Percentiles rank a stretch among this genome's conserved stretches.
These are phyloP conservation scores for Sarocladiaceae sp. DNA, from an alignment of 2,329 filamentous ascomycete species.

Conservation along the genomic window DNA sequence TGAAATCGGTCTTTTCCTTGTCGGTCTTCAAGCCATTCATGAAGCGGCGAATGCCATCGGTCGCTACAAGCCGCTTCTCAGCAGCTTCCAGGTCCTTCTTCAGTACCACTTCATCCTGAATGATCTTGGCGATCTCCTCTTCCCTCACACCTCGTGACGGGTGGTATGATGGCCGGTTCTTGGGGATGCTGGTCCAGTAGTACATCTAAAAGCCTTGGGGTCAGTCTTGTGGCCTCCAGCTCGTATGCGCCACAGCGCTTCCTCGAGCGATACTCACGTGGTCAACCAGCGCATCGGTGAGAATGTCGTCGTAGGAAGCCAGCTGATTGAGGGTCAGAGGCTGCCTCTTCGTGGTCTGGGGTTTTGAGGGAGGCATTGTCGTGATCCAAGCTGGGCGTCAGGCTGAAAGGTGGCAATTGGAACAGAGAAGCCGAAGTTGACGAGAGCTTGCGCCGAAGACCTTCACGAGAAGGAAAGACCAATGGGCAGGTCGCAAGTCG, in stretches of 20 bases:
- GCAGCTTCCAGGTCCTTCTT: slow-evolving; percentile 67
- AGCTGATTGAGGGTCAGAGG: slow-evolving; percentile 82
- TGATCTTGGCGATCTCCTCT: slow-evolving; percentile 56
- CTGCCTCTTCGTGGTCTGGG: slow-evolving; percentile 52
- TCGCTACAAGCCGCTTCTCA: slow-evolving; percentile 66
- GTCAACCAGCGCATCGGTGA: slow-evolving; percentile 93
- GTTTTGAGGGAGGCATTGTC: slow-evolving; percentile 32
- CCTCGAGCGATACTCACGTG: slow-evolving; percentile 62
- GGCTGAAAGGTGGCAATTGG: not conserved
- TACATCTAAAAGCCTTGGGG: slow-evolving; percentile 60
- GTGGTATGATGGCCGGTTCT: slow-evolving; percentile 85
- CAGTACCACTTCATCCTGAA: slow-evolving; percentile 66
- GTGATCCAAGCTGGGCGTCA: not conserved
- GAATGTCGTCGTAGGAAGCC: slow-evolving; percentile 88
- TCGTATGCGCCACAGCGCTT: not conserved
- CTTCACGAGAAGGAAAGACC: not conserved
- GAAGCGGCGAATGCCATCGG: slow-evolving; percentile 72
- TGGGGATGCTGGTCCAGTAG: slow-evolving; percentile 95
- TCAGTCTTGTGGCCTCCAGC: not conserved
- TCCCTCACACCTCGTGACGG: slow-evolving; percentile 74
- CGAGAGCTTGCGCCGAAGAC: not conserved
- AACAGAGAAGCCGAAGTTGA: not conserved
- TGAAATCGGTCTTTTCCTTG: slow-evolving; percentile 83
- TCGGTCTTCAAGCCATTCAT: slow-evolving; percentile 62
- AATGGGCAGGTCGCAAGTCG: not conserved